These are phyloP conservation scores for Suillus alpinus DNA, from an alignment of 768 basidiomycete genomes.

Conservation along the genomic window DNA sequence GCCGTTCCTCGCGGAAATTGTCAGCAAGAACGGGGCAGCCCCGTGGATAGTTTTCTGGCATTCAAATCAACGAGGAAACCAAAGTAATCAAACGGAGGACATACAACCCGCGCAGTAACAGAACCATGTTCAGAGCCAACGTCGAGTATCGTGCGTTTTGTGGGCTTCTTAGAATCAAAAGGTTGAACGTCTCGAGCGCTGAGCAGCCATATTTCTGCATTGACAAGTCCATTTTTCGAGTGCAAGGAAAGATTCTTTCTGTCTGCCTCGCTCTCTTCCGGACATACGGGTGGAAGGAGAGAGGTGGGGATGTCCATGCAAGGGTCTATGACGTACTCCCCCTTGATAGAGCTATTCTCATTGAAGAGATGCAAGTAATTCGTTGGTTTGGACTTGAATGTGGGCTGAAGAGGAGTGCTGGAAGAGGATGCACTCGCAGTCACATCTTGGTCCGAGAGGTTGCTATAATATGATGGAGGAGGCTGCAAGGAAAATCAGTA, in stretches of 20 bases:
- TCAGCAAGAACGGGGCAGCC: constrained; percentile 16
- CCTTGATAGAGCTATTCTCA: constrained; percentile 9
- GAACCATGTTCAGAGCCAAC: constrained; percentile 17
- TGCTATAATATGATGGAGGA: constrained; percentile 23
- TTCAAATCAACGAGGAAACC: neutral
- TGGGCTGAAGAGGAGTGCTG: neutral
- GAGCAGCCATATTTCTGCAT: constrained; percentile 40
- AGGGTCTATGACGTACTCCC: constrained; percentile 44
- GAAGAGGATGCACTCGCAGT: neutral
- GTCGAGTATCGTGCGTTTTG: constrained; percentile 19
- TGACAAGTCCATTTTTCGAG: constrained; percentile 33
- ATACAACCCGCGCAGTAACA: constrained; percentile 17
- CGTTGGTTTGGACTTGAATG: constrained; percentile 27
- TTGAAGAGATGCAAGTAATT: constrained; percentile 20
- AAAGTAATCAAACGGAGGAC: neutral
- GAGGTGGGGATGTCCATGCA: constrained; percentile 35
- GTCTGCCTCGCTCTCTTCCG: constrained; percentile 34
- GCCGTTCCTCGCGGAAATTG: constrained; percentile 11
- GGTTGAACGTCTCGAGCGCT: constrained; percentile 10
- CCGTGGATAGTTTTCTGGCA: constrained; percentile 15
- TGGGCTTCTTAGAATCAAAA: neutral
- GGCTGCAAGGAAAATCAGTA: constrained; percentile 11
- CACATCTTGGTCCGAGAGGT: neutral
- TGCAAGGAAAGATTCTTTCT: constrained; percentile 38
- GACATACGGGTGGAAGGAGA: constrained; percentile 37